These are phyloP conservation scores for Gamarada debralockiae DNA, from an alignment of 495 filamentous ascomycete species.

Conservation along the genomic window DNA sequence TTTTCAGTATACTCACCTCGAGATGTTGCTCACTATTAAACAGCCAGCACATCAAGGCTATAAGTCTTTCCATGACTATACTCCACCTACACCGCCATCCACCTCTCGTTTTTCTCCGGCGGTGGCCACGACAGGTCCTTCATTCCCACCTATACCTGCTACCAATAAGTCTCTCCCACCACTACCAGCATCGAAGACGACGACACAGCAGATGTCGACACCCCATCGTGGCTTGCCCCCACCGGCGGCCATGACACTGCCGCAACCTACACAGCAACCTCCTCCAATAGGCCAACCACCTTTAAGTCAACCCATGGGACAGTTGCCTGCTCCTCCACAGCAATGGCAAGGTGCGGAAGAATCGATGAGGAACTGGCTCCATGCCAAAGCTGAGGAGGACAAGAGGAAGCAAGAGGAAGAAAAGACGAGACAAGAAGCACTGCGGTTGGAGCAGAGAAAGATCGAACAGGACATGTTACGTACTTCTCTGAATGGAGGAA, in stretches of 20 bases:
- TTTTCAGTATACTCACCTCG: constrained; percentile 18
- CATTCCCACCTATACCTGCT: constrained; percentile 31
- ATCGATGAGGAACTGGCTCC: constrained; percentile 75
- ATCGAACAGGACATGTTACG: constrained; percentile 81
- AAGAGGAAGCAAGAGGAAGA: constrained; percentile 82
- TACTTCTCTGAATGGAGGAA: constrained; percentile 73
- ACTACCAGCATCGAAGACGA: constrained; percentile 13
- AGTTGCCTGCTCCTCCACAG: constrained; percentile 65
- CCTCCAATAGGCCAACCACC: constrained; percentile 32
- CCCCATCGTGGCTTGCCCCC: constrained; percentile 74
- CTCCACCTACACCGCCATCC: constrained; percentile 56
- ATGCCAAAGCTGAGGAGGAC: constrained; percentile 83
- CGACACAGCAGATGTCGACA: constrained; percentile 53
- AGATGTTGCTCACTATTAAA: constrained; percentile 65
- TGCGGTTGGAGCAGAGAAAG: constrained; percentile 75
- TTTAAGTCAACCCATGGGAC: constrained; percentile 37
- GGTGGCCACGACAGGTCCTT: constrained; percentile 45
- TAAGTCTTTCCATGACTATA: constrained; percentile 64
- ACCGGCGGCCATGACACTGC: constrained; percentile 67
- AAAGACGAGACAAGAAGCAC: constrained; percentile 74
- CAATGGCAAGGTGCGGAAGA: constrained; percentile 76
- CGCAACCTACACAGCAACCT: constrained; percentile 36
- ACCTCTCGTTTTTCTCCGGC: constrained; percentile 57
- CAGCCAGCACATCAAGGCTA: constrained; percentile 63
- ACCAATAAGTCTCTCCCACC: constrained; percentile 29